Conservation (phyloP, 148 eudicot species). For the Rhododendron ovatum region DNA sequence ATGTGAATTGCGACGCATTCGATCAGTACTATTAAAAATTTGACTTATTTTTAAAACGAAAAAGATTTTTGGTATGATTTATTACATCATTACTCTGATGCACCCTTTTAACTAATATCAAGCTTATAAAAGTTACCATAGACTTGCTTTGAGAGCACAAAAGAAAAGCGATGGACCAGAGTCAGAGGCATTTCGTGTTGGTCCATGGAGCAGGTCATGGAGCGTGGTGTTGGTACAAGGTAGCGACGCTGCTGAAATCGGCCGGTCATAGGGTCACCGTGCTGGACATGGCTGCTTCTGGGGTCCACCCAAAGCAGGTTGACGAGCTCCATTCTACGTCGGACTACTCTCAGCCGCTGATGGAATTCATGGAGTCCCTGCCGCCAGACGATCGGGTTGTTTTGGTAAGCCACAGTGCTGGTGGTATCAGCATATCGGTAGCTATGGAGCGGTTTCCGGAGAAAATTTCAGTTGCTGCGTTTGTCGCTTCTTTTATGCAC, state of each 20-base stretch:
- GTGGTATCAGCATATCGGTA: conserved; percentile 22
- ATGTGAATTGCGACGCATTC: too few species aligned
- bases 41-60: too few species aligned
- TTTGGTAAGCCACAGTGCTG: conserved; percentile 27
- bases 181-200: conserved; percentile 31
- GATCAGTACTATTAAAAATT: too few species aligned
- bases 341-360: conserved; percentile 20
- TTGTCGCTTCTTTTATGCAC: conserved; percentile 24
- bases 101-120: not conserved
- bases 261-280: conserved; percentile 28
- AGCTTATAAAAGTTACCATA: too few species aligned
- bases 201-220: conserved; percentile 44
- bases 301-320: conserved; percentile 13
- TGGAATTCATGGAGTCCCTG: conserved; percentile 20
- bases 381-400: conserved; percentile 18
- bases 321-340: conserved; percentile 16
- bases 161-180: not conserved
- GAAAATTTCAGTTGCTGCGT: conserved; percentile 25
- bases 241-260: conserved; percentile 19
- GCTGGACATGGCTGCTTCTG: conserved; percentile 34
- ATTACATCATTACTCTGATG: not conserved
- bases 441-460: conserved; percentile 28
- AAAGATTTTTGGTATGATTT: too few species aligned
- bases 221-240: conserved; percentile 51
- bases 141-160: not conserved